These are phyloP conservation scores for Colletotrichum coccodes DNA, from an alignment of 2,329 filamentous ascomycete genomes.

Conservation along the genomic window DNA sequence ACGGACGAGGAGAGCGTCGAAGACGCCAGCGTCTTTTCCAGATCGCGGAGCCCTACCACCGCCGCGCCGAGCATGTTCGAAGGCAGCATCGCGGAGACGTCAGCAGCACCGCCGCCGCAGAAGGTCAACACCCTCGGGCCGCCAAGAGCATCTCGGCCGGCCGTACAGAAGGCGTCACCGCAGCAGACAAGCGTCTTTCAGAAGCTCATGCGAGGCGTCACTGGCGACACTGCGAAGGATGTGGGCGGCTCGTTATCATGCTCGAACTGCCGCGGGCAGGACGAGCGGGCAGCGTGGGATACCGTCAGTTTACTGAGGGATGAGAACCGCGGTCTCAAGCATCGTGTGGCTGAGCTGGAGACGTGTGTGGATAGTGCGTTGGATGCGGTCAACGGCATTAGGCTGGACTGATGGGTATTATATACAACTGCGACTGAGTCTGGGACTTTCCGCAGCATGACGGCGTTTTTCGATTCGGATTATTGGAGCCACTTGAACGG, in stretches of 20 bases:
- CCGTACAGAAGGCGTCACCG: conserved; percentile 38
- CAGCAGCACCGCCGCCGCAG: conserved; percentile 32
- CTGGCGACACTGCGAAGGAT: conserved; percentile 46
- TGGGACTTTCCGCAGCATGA: background rate
- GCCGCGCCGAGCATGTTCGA: conserved; percentile 49
- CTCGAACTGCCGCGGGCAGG: conserved; percentile 67
- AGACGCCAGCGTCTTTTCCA: conserved; percentile 68
- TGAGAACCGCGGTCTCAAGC: conserved; percentile 71
- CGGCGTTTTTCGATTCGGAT: conserved; percentile 9
- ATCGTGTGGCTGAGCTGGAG: conserved; percentile 67
- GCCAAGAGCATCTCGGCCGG: background rate
- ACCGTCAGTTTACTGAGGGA: conserved; percentile 69
- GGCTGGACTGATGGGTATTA: conserved; percentile 43
- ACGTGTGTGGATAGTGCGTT: conserved; percentile 69
- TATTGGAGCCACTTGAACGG: conserved; percentile 3
- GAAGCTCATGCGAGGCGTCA: conserved; percentile 53
- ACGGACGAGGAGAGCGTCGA: conserved; percentile 64
- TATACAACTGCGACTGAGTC: background rate
- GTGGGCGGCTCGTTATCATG: conserved; percentile 49
- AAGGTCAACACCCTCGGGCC: conserved; percentile 32
- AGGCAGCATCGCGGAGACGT: conserved; percentile 32
- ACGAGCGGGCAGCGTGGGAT: conserved; percentile 71
- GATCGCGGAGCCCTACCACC: conserved; percentile 66
- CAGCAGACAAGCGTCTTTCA: conserved; percentile 46
- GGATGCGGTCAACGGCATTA: conserved; percentile 67